These are phyloP conservation scores for Solanum chiquidenum DNA, from an alignment of 257 asterid genomes.

Conservation along the genomic window DNA sequence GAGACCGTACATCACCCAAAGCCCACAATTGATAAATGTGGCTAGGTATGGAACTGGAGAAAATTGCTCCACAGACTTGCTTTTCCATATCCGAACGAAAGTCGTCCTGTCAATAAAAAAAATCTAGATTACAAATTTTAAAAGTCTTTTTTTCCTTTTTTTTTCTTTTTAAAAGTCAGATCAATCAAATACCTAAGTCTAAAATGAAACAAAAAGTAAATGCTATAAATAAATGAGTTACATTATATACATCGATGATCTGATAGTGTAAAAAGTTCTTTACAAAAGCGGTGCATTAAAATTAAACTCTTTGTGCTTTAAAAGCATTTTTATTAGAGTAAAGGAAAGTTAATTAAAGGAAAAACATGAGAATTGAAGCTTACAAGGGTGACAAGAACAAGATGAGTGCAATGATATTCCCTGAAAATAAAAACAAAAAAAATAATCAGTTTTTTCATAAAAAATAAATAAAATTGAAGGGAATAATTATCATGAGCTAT, in stretches of 20 bases:
- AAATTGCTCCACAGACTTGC: constrained; percentile 62
- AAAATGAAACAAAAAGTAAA: no score
- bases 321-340: not conserved
- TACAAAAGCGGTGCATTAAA: not conserved
- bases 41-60: constrained; percentile 74
- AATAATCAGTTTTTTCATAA: not conserved
- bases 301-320: not conserved
- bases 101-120: constrained; percentile 43
- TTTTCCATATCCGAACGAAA: constrained; percentile 53
- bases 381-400: constrained; percentile 75
- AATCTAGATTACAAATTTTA: not conserved
- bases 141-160: no score
- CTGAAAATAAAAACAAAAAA: constrained; percentile 25
- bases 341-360: not conserved
- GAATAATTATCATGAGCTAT: not conserved
- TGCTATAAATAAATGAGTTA: not conserved
- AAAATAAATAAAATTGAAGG: no score
- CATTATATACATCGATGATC: not conserved
- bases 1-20: constrained; percentile 78
- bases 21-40: constrained; percentile 63
- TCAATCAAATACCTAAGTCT: not conserved
- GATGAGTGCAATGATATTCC: constrained; percentile 55
- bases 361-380: constrained; percentile 11
- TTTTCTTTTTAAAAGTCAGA: no score
- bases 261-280: not conserved